These are phyloP conservation scores for Wolfiporia cocos DNA, from an alignment of 1,284 basidiomycete genomes.

Conservation along the genomic window DNA sequence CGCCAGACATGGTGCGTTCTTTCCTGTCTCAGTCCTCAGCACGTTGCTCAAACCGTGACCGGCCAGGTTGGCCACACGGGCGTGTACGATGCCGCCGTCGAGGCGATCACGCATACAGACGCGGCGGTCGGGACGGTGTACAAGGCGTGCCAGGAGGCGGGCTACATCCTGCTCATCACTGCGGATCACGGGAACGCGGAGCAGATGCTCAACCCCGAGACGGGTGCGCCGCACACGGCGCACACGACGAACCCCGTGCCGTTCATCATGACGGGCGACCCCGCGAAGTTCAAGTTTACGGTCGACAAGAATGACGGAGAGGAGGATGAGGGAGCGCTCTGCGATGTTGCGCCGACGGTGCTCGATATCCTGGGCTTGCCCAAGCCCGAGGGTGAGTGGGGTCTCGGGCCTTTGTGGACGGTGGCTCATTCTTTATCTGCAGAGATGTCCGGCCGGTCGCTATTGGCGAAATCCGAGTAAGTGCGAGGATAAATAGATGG, in stretches of 20 bases:
- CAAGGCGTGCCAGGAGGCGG: constrained; percentile 77
- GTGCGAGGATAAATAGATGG: background rate
- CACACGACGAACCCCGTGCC: constrained; percentile 84
- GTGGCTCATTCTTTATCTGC: constrained; percentile 8
- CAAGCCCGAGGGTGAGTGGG: constrained; percentile 49
- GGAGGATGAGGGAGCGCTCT: constrained; percentile 67
- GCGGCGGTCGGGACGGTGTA: constrained; percentile 82
- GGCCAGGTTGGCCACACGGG: constrained; percentile 83
- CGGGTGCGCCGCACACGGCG: constrained; percentile 81
- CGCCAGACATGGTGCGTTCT: constrained; percentile 80
- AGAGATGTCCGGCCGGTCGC: constrained; percentile 57
- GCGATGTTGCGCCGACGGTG: constrained; percentile 86
- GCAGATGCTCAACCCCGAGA: constrained; percentile 83
- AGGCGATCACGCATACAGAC: constrained; percentile 81
- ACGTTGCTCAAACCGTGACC: background rate
- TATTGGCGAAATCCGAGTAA: constrained; percentile 28
- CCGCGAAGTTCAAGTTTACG: constrained; percentile 40
- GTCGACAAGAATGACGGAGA: constrained; percentile 47
- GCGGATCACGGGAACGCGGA: constrained; percentile 93
- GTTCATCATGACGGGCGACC: constrained; percentile 67
- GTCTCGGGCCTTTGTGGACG: background rate
- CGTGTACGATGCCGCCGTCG: constrained; percentile 80
- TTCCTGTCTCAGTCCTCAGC: background rate
- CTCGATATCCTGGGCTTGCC: constrained; percentile 60
- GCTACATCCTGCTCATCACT: constrained; percentile 82